These are phyloP conservation scores for Osmanthus fragrans DNA, from an alignment of 257 asterid species.

Conservation along the genomic window DNA sequence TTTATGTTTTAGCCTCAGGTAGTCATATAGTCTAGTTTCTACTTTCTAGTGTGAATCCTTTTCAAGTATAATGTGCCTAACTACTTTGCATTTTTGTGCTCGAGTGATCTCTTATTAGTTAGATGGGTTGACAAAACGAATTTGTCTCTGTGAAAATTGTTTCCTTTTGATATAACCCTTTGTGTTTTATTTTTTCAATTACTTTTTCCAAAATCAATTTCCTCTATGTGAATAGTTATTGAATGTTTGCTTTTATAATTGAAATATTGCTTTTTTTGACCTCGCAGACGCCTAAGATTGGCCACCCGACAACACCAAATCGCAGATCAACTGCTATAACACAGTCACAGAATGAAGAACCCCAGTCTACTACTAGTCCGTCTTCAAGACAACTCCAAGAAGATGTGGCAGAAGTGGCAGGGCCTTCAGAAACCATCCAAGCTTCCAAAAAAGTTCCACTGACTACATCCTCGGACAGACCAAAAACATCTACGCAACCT, in stretches of 20 bases:
- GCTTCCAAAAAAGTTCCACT: conserved; percentile 23
- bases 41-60: too few species aligned
- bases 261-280: background rate
- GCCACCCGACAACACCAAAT: conserved; percentile 38
- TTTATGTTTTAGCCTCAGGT: background rate
- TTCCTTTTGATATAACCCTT: too few species aligned
- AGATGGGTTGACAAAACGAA: too few species aligned
- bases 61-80: too few species aligned
- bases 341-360: conserved; percentile 30
- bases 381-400: conserved; percentile 37
- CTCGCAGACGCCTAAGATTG: conserved; percentile 39
- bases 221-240: background rate
- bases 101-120: too few species aligned
- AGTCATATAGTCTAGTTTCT: too few species aligned
- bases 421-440: conserved; percentile 21
- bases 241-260: background rate
- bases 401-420: conserved; percentile 30
- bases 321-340: conserved; percentile 34
- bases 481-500: conserved; percentile 29
- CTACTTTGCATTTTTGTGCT: too few species aligned
- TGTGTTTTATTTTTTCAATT: background rate
- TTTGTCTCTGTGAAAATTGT: too few species aligned
- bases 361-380: conserved; percentile 21
- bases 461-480: conserved; percentile 24
- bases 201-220: background rate